Conservation (phyloP, 2,329 filamentous ascomycete species). For the Clarireedia paspali region DNA sequence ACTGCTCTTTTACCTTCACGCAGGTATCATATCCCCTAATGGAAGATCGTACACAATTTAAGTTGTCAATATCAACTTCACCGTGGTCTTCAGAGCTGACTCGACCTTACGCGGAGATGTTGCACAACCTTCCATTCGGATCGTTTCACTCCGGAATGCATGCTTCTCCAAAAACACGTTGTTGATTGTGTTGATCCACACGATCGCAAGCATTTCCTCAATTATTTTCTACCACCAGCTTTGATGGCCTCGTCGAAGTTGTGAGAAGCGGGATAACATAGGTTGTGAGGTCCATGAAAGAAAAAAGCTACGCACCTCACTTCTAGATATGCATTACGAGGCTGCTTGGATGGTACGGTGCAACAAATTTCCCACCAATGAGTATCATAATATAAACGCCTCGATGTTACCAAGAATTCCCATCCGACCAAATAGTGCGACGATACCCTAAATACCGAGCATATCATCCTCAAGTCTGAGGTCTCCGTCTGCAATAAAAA, state of each 20-base stretch:
- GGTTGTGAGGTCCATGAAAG: neutral
- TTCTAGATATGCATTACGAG: neutral
- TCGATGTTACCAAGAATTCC: neutral
- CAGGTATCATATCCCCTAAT: no score
- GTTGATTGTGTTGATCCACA: no score
- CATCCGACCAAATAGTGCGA: neutral
- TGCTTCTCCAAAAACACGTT: no score
- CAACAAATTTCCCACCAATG: constrained; percentile 2
- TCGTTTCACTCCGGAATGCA: no score
- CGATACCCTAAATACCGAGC: neutral
- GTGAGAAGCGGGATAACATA: neutral
- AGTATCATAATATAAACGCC: neutral
- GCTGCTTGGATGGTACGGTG: neutral
- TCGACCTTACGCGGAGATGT: no score
- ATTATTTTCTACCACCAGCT: no score
- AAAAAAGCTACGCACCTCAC: neutral
- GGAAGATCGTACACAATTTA: no score
- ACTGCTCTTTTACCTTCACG: no score
- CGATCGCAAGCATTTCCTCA: no score
- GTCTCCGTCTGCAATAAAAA: neutral
- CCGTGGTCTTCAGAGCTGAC: no score
- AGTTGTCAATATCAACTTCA: no score
- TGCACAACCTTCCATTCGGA: no score
- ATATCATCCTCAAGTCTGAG: neutral
- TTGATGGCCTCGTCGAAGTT: neutral